Evolutionary conservation across 208 protist species (phyloP).

Genomic region (Trypanosoma scelopori): DNA sequence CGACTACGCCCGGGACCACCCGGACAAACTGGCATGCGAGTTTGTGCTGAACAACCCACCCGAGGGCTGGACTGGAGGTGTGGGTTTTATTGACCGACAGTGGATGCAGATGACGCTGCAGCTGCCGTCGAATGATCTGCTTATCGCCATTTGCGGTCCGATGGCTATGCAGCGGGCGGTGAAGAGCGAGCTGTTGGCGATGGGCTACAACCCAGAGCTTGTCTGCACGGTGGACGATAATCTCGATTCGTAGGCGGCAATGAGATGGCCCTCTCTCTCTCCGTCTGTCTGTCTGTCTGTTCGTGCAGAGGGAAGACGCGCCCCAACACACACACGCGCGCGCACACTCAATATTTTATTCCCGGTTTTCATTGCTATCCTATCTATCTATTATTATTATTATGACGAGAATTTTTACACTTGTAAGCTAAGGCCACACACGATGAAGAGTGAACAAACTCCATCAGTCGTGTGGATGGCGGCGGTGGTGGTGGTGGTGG

Average conservation of each 20-base stretch:
- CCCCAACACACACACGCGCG: too few species aligned
- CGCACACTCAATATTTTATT: too few species aligned
- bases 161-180: constrained; percentile 75
- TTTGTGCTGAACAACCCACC: constrained; percentile 63
- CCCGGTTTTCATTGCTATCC: not conserved
- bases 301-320: too few species aligned
- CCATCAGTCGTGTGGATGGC: too few species aligned
- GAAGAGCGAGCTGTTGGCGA: constrained; percentile 37
- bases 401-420: not conserved
- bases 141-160: constrained; percentile 82
- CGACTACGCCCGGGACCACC: constrained; percentile 37
- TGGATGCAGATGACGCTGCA: constrained; percentile 45
- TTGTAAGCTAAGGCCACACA: too few species aligned
- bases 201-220: constrained; percentile 57
- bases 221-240: constrained; percentile 71
- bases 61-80: constrained; percentile 59
- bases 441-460: too few species aligned
- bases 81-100: constrained; percentile 49
- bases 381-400: not conserved
- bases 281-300: too few species aligned
- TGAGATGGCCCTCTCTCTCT: not conserved
- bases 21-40: constrained; percentile 40
- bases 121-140: constrained; percentile 54
- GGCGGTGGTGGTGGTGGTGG: too few species aligned
- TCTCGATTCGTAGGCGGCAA: not conserved